Evolutionary conservation across 192 early-diverging fungal species (phyloP).

Genomic region (Backusella parvicylindrica): DNA sequence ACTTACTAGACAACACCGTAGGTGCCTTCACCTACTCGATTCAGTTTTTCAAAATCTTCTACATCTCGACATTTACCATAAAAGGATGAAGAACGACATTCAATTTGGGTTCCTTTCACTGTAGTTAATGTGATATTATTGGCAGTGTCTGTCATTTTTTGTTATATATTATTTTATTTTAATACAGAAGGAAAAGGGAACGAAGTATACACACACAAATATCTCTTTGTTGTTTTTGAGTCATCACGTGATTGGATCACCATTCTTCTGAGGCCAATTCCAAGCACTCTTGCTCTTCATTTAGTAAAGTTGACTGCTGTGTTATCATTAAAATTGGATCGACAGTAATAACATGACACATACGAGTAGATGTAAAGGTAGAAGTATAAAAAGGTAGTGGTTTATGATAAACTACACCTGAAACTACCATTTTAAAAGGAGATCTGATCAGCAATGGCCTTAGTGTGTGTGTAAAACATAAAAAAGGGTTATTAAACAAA

Average conservation of each 20-base stretch:
- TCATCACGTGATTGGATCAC: not conserved
- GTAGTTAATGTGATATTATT: not conserved
- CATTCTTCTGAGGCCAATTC: not conserved
- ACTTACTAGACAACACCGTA: slow-evolving; percentile 88
- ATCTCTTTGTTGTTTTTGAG: not conserved
- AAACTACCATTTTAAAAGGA: not conserved
- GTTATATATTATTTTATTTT: not conserved
- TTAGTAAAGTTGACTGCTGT: not conserved
- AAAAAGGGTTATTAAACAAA: not conserved
- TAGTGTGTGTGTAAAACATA: not conserved
- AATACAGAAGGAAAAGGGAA: not conserved
- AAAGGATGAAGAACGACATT: slow-evolving; percentile 36
- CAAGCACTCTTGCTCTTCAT: not conserved
- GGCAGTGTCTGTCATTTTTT: not conserved
- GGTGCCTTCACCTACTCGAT: slow-evolving; percentile 88
- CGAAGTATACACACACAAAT: not conserved
- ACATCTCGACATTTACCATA: slow-evolving; percentile 74
- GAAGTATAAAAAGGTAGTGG: not conserved
- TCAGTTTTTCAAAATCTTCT: slow-evolving; percentile 85
- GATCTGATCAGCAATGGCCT: not conserved
- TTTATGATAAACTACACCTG: not conserved
- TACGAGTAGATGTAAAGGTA: not conserved
- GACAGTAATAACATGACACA: not conserved
- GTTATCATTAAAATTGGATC: not conserved
- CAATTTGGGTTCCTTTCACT: slow-evolving; percentile 11